Conservation (phyloP, 2,329 filamentous ascomycete genomes). For the Alternaria sp. region DNA sequence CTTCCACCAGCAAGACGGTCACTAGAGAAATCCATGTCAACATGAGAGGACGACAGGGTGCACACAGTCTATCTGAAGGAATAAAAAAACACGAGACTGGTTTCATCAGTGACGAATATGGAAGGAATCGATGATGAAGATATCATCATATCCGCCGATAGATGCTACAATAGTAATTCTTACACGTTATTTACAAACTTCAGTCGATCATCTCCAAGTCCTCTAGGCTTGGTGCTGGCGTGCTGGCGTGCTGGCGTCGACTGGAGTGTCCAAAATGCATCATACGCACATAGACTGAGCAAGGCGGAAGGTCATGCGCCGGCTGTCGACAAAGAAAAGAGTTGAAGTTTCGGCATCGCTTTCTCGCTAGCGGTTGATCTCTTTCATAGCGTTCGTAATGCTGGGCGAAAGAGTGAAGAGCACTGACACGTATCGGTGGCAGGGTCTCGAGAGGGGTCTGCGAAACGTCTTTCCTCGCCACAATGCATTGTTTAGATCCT, state of each 20-base stretch:
- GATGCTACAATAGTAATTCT: too few species aligned
- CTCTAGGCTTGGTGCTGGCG: background rate
- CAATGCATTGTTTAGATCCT: background rate
- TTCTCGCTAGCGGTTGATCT: background rate
- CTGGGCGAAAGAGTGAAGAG: background rate
- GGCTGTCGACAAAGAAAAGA: background rate
- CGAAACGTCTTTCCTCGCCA: background rate
- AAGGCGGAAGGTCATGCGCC: background rate
- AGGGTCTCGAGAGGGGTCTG: background rate
- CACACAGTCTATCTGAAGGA: background rate
- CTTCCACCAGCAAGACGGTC: background rate
- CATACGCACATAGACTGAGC: background rate
- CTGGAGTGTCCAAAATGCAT: background rate
- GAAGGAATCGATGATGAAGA: background rate
- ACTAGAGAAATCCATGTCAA: background rate
- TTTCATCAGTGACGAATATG: background rate
- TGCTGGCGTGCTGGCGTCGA: background rate
- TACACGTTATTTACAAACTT: background rate
- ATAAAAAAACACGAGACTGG: background rate
- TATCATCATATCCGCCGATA: background rate
- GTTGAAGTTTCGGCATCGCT: background rate
- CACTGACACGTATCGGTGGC: background rate
- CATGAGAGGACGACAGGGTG: background rate
- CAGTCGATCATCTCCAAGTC: background rate
- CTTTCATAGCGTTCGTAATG: background rate